Conservation (phyloP, 2,329 filamentous ascomycete species). For the Lachnum nothofagi region DNA sequence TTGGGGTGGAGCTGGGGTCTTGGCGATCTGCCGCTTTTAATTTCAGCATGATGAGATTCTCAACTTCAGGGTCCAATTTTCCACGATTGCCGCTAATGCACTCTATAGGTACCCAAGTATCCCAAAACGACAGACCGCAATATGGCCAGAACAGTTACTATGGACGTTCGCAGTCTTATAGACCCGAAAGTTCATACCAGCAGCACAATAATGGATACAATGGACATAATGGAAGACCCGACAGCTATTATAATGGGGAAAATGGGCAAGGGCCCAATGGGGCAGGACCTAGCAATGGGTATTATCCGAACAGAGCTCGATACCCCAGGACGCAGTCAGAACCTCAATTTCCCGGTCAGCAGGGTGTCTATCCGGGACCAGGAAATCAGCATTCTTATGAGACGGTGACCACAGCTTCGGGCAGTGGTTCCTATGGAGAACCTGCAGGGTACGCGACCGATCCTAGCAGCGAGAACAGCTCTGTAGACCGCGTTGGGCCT, state of each 20-base stretch:
- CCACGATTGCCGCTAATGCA: slow-evolving; percentile 17
- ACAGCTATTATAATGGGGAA: slow-evolving; percentile 38
- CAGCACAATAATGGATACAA: slow-evolving; percentile 31
- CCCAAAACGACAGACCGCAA: slow-evolving; percentile 27
- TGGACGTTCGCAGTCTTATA: slow-evolving; percentile 27
- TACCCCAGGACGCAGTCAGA: slow-evolving; percentile 32
- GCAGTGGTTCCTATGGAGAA: slow-evolving; percentile 66
- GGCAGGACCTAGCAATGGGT: slow-evolving; percentile 27
- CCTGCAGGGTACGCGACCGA: slow-evolving; percentile 77
- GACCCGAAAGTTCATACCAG: slow-evolving; percentile 26
- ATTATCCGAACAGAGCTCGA: slow-evolving; percentile 30
- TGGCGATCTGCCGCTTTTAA: slow-evolving; percentile 7
- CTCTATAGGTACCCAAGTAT: slow-evolving; percentile 29
- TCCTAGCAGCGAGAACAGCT: slow-evolving; percentile 86
- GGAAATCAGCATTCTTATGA: slow-evolving; percentile 60
- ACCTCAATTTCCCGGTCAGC: slow-evolving; percentile 27
- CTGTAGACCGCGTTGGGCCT: slow-evolving; percentile 67
- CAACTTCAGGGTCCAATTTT: not conserved
- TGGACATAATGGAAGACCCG: slow-evolving; percentile 38
- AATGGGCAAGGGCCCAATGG: slow-evolving; percentile 21
- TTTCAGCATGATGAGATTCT: slow-evolving; percentile 1
- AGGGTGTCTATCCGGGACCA: slow-evolving; percentile 26
- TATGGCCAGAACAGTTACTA: slow-evolving; percentile 32
- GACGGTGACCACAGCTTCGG: slow-evolving; percentile 73
- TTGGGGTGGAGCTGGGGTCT: slow-evolving; percentile 9